Base-by-base conservation (phyloP, 2,329 filamentous ascomycete genomes). In the Fusarium sp. region DNA sequence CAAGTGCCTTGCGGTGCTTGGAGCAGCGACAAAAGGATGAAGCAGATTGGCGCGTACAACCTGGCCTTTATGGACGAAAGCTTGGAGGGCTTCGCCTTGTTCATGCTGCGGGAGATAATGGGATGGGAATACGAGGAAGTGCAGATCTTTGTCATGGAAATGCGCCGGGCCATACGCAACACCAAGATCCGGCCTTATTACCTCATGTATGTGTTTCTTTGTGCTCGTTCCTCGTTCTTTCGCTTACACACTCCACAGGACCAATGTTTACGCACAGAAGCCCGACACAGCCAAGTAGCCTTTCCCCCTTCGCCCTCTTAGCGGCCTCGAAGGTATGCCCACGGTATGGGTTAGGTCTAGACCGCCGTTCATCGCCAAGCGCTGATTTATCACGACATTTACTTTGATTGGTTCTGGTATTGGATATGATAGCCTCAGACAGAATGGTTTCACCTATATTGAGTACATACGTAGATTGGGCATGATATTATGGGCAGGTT, bases 21-120 rank as follows among this genome's bases (percentile, higher is more conserved):
- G 75, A 69, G 65, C 14, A 69, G 71, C 8, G 73, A 77, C 18
- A 45, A 64, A 4, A 75, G n/a, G 13, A 45, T 76, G 43, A 76
- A 75, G 54, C 22, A 68, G 14, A 62, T 76, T 31, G 75, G 69
- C n/a, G n/a, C 39, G 6, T 41, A 18, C 3, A 43, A 33, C 29
- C 35, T 67, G 1, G 54, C 50, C 0, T 73, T 73, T 9, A 62
- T 69, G 27, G 56, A 69, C 5, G 63, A 67, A 48, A 72, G 71
- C 20, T 27, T 72, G 8, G 68, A 73, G 13, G 68, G 68, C 1
- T 71, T 69, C 13, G 71, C 65, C 3, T 41, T 73, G 48, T 71
- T 69, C 18, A n/a, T 73, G 1, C 48, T 73, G 2, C 54, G 62
- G 8, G 37, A 72, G 48, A 56, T 73, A 1, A 69, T 72, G 65